phyloP scores from a whole-genome alignment of 2,329 filamentous ascomycete species.

The Aspergillus fischeri region DNA sequence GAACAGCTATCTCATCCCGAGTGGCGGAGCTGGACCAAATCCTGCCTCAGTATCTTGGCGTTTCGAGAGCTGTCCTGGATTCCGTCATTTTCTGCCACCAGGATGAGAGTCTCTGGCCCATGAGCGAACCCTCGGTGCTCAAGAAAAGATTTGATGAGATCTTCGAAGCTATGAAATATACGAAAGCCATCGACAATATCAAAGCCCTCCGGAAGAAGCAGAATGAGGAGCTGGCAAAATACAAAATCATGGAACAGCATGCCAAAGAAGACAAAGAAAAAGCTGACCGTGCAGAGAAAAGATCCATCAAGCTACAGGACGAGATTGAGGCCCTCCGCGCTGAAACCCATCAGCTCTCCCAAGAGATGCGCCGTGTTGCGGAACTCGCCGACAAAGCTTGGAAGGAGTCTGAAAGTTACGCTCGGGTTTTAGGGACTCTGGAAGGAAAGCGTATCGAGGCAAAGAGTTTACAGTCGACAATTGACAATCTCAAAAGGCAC shows the following conservation, averaged over 20 bases:
- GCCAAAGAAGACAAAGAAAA: conserved; percentile 81
- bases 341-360: conserved; percentile 58
- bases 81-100: conserved; percentile 98
- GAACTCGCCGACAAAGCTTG: conserved; percentile 62
- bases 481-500: conserved; percentile 65
- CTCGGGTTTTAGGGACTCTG: conserved; percentile 70
- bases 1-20: conserved; percentile 71
- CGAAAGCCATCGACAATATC: conserved; percentile 94
- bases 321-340: conserved; percentile 56
- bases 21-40: conserved; percentile 77
- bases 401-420: conserved; percentile 68
- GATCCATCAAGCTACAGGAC: conserved; percentile 59
- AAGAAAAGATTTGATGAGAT: conserved; percentile 98
- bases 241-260: conserved; percentile 70
- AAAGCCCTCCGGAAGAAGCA: conserved; percentile 81
- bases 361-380: conserved; percentile 41
- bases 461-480: conserved; percentile 63
- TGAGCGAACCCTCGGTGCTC: conserved; percentile 78
- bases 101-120: conserved; percentile 94
- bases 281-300: conserved; percentile 67
- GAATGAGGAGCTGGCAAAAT: conserved; percentile 66
- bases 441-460: conserved; percentile 73
- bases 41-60: conserved; percentile 81
- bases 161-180: conserved; percentile 95
- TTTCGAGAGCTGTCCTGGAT: conserved; percentile 84